Base-by-base conservation (phyloP, 1,139 yeast species). In the Yamadazyma friedrichii region DNA sequence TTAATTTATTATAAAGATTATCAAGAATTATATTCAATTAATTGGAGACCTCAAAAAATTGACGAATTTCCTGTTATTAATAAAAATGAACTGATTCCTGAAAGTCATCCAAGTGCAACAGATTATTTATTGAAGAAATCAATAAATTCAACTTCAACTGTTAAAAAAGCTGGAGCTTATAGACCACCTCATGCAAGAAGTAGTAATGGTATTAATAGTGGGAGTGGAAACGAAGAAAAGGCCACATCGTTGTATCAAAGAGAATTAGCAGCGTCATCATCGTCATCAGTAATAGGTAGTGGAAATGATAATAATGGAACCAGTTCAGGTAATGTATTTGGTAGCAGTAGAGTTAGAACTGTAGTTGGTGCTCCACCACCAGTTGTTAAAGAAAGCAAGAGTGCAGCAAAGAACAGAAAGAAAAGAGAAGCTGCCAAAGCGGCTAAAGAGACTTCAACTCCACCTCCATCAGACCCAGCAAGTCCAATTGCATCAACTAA, bases 101-200 rank as follows among this genome's bases (percentile, higher is more conserved):
- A 67, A 42, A 80, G 93, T 8, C 94, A 91, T 57, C 66, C 68
- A 42, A 80, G 88, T 38, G 88, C 87, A 12, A 64, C 70, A 38
- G 86, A 80, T 42, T 80, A 60, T 52, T 54, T 76, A 55, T 70
- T 72, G 29, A 70, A 76, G 48, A 74, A 74, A 47, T 65, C 58
- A 31, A 67, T 65, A 17, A 53, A 65, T 9, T 64, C 64, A 22
- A 63, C 62, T 37, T 67, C 69, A 26, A 67, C 76, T 9, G 64
- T 67, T 6, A 59, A 64, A 42, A 82, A 82, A 56, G 83, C 87
- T 28, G 96, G 96, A 43, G 98, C 97, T 25, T 91, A 91, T 64
- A 80, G 95, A 62, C 98, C 98, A 26, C 98, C 98, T 8, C 96
- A 89, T 62, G 96, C 96, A 9, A 78, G 96, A 65, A 51, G 62